Percentiles rank a stretch among this genome's conserved stretches.
Conservation (phyloP, 306 rosid genomes). For the Vigna radiata region DNA sequence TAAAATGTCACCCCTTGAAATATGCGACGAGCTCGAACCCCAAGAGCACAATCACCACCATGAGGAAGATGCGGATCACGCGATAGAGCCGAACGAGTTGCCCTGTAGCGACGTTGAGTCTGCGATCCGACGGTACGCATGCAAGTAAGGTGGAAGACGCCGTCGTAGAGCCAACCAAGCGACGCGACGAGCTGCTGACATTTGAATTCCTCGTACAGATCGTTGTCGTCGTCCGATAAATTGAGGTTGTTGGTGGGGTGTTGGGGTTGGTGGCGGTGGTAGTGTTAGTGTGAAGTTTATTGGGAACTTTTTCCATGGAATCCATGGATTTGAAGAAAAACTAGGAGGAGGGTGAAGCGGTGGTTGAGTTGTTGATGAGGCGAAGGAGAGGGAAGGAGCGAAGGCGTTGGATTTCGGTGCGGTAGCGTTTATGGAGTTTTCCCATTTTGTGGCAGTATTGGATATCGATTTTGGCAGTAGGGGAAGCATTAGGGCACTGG, state of each 20-base stretch:
- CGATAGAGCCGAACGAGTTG: constrained; percentile 74
- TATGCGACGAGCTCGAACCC: constrained; percentile 83
- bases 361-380: constrained; percentile 14
- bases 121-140: constrained; percentile 56
- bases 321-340: no score
- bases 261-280: constrained; percentile 56
- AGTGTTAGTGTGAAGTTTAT: no score
- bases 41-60: constrained; percentile 62
- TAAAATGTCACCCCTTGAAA: constrained; percentile 94
- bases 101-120: constrained; percentile 53
- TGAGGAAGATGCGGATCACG: constrained; percentile 64
- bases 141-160: constrained; percentile 56
- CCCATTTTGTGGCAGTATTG: constrained; percentile 67
- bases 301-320: no score
- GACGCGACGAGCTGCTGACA: constrained; percentile 73
- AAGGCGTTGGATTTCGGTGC: constrained; percentile 84
- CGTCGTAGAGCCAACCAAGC: constrained; percentile 54
- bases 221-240: no score
- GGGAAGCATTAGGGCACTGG: no score
- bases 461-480: no score
- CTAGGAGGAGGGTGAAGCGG: background rate
- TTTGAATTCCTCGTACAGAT: constrained; percentile 27
- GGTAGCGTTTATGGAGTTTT: constrained; percentile 84
- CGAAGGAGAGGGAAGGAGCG: constrained; percentile 64
- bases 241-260: constrained; percentile 1